Percentiles rank a stretch among this genome's conserved stretches.
Evolutionary conservation across 2,329 filamentous ascomycete genomes (phyloP).

Genomic region (Boeremia lycopersici): DNA sequence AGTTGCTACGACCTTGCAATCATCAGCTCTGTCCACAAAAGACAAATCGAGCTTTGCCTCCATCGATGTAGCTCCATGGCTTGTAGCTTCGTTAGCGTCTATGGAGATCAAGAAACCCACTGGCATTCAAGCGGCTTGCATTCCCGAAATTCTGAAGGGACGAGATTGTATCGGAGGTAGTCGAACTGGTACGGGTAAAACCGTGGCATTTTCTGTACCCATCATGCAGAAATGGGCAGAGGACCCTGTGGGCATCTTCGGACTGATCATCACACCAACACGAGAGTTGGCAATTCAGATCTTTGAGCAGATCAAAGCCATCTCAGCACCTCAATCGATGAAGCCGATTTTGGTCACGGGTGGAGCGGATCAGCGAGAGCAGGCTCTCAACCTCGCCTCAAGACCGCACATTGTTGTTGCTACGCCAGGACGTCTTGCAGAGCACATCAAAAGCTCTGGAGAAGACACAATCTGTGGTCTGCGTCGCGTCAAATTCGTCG

Average conservation of each 20-base stretch:
- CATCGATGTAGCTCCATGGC: slow-evolving; percentile 81
- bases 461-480: slow-evolving; percentile 87
- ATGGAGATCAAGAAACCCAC: slow-evolving; percentile 89
- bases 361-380: slow-evolving; percentile 87
- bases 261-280: slow-evolving; percentile 74
- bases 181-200: slow-evolving; percentile 95
- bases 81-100: slow-evolving; percentile 75
- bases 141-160: slow-evolving; percentile 89
- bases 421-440: slow-evolving; percentile 85
- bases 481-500: slow-evolving; percentile 78
- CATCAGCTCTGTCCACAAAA: slow-evolving; percentile 13
- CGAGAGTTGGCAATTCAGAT: slow-evolving; percentile 94
- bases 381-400: slow-evolving; percentile 81
- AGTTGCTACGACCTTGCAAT: not conserved
- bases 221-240: slow-evolving; percentile 93
- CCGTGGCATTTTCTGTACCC: slow-evolving; percentile 91
- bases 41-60: slow-evolving; percentile 70
- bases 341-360: slow-evolving; percentile 91
- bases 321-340: slow-evolving; percentile 84
- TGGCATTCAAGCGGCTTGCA: slow-evolving; percentile 89
- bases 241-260: slow-evolving; percentile 91
- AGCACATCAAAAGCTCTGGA: slow-evolving; percentile 90
- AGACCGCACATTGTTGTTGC: slow-evolving; percentile 92
- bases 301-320: slow-evolving; percentile 92
- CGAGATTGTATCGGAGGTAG: slow-evolving; percentile 92